Evolutionary conservation across 2,329 filamentous ascomycete genomes (phyloP).

Genomic region (Hypomyces rosellus): DNA sequence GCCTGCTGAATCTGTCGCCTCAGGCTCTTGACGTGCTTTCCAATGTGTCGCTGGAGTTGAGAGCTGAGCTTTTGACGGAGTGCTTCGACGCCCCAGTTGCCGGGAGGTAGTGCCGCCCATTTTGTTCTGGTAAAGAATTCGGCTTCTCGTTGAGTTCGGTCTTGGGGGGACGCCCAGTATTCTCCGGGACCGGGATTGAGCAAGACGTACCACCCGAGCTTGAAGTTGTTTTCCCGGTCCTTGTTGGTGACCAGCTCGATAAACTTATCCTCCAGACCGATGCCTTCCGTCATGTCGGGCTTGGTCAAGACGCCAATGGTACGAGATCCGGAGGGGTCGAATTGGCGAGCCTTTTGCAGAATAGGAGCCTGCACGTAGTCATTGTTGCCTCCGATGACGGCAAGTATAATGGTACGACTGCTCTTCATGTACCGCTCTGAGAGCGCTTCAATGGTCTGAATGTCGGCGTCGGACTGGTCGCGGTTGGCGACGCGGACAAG

Average conservation of each 20-base stretch:
- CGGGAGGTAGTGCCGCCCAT: conserved; percentile 41
- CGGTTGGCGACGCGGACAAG: conserved; percentile 48
- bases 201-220: conserved; percentile 46
- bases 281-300: conserved; percentile 46
- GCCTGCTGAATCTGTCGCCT: conserved; percentile 46
- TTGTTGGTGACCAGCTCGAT: conserved; percentile 47
- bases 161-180: conserved; percentile 35
- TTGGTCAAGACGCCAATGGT: conserved; percentile 49
- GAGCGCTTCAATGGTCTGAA: conserved; percentile 44
- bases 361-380: conserved; percentile 49
- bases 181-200: conserved; percentile 44
- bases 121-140: conserved; percentile 45
- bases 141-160: conserved; percentile 37
- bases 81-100: conserved; percentile 41
- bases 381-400: conserved; percentile 49
- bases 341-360: conserved; percentile 43
- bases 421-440: conserved; percentile 52
- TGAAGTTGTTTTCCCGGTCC: conserved; percentile 44
- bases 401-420: conserved; percentile 48
- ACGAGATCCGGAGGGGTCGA: conserved; percentile 42
- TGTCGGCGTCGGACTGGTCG: conserved; percentile 47
- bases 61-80: conserved; percentile 43
- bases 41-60: conserved; percentile 46
- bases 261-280: conserved; percentile 48
- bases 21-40: conserved; percentile 44